Evolutionary conservation across 2,329 filamentous ascomycete species (phyloP).

Genomic region (Teratosphaeriaceae sp.): DNA sequence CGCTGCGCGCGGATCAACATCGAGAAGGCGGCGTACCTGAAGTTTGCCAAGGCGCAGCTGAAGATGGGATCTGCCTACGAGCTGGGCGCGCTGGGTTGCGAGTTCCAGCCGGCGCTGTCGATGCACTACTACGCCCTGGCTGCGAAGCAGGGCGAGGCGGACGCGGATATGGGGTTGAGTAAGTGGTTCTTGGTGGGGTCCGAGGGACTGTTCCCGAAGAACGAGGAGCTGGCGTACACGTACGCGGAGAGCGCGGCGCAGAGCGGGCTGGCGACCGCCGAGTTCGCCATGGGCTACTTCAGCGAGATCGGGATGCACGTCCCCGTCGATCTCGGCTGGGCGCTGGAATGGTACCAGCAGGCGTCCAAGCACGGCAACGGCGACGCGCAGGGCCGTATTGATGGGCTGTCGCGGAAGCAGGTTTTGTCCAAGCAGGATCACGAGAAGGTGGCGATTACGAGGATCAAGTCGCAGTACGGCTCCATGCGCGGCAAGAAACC

Average conservation of each 20-base stretch:
- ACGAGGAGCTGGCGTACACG: slow-evolving; percentile 85
- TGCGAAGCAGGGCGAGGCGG: slow-evolving; percentile 82
- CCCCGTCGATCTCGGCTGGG: slow-evolving; percentile 73
- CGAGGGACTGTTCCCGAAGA: slow-evolving; percentile 87
- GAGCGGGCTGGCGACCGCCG: slow-evolving; percentile 76
- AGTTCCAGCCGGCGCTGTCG: slow-evolving; percentile 88
- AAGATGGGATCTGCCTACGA: slow-evolving; percentile 98
- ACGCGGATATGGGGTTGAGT: slow-evolving; percentile 92
- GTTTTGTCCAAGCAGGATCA: slow-evolving; percentile 80
- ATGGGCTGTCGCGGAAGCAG: slow-evolving; percentile 75
- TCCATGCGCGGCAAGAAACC: slow-evolving; percentile 45
- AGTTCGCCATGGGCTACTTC: slow-evolving; percentile 97
- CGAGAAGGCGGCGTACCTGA: slow-evolving; percentile 91
- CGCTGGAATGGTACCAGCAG: slow-evolving; percentile 81
- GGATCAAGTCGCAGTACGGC: slow-evolving; percentile 61
- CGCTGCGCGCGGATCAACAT: slow-evolving; percentile 76
- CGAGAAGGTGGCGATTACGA: slow-evolving; percentile 79
- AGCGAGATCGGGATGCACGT: slow-evolving; percentile 93
- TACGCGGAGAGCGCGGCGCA: slow-evolving; percentile 84
- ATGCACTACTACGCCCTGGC: slow-evolving; percentile 94
- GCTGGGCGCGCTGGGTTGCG: slow-evolving; percentile 85
- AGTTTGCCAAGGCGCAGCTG: slow-evolving; percentile 91
- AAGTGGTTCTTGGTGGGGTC: slow-evolving; percentile 98
- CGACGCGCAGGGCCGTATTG: slow-evolving; percentile 74
- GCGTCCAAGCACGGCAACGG: slow-evolving; percentile 87